Evolutionary conservation across 129 eudicot genomes (phyloP), one percentile per base, ranked within the genome.

Genomic region (Daucus carota): DNA sequence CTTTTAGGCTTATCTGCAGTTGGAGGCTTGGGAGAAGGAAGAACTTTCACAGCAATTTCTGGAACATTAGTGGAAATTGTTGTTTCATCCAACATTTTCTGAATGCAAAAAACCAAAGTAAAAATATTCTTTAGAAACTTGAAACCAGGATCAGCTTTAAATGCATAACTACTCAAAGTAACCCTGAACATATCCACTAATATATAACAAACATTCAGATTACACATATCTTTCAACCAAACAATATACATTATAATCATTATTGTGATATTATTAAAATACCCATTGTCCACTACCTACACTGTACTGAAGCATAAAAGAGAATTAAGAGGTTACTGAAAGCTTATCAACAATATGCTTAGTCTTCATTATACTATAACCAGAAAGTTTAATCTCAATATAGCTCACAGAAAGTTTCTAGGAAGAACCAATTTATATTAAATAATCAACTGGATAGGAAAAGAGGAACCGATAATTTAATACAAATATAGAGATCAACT

Each of bases 1-100:
- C 75, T 17, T 71, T 71, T 71, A 41, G 75, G 75, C 18, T 71
- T 71, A 13, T 14, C 57, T 43, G 52, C 57, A 24, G 44, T 43
- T 17, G 44, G 57, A 43, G 57, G 75, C 36, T 15, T 71, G 36
- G 52, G 24, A 44, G 22, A 42, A 24, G 75, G 46, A 43, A 42
- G 22, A 70, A 22, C 12, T 71, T 43, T 8, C n/a, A 26, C 26
- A 13, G 26, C 75, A 42, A 14, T 31, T 29, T 71, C 75, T 42
- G 57, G 75, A 26, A 16, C 14, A n/a, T 42, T 3, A 40, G 24
- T 28, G 54, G 36, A 15, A n/a, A 42, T 43, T 15, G 11, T 38
- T 43, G 75, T 14, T 71, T 26, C 54, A 43, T 71, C 57, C 57
- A 42, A 26, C 52, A 43, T 11, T 24, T 71, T 71, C 75, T 71